Base-by-base conservation (phyloP, 305 asterid species). In the Fraxinus paxiana region DNA sequence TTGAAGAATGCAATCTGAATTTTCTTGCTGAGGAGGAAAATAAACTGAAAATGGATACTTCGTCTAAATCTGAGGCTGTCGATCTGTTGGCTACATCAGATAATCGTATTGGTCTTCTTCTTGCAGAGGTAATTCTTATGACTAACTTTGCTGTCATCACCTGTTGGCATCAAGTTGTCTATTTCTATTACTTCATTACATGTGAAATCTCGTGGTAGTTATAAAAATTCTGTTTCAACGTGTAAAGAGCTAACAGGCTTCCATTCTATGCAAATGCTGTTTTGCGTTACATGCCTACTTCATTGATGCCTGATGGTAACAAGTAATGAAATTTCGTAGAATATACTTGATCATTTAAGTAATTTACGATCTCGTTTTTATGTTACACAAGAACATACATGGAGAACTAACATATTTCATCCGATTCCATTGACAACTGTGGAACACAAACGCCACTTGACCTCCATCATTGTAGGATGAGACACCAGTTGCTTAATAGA, bases 1-100 rank as follows among this genome's bases (percentile, higher is more conserved):
- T 91, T 77, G 87, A 83, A 80, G 93, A 91, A 83, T 92, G 91
- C 89, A 85, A 88, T 65, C 83, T 84, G 35, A 74, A 80, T 82
- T 86, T 87, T 83, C 77, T 85, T 77, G 77, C 81, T 71, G 88
- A 88, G 78, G 89, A 86, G 83, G 93, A 89, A 87, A 74, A 84
- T 54, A 85, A 88, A 80, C 85, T 85, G 79, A 82, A 82, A 65
- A 34, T 85, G 85, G 90, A 88, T 70, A 80, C 84, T 63, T 82
- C 81, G 33, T 77, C 87, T 18, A 90, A 92, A 33, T 77, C 91
- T 77, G 92, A 89, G 80, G 87, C 90, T 37, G 81, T 87, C 31
- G 90, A 88, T 79, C 51, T 84, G 75, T 79, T 91, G 86, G 79
- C 85, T 63, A 81, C 91, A 81, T 87, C 90, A 0, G 92, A 88